Percentiles rank a stretch among this genome's conserved stretches.
These are phyloP conservation scores for Bacterosira constricta DNA, from an alignment of 108 stramenopile species.

Conservation along the genomic window DNA sequence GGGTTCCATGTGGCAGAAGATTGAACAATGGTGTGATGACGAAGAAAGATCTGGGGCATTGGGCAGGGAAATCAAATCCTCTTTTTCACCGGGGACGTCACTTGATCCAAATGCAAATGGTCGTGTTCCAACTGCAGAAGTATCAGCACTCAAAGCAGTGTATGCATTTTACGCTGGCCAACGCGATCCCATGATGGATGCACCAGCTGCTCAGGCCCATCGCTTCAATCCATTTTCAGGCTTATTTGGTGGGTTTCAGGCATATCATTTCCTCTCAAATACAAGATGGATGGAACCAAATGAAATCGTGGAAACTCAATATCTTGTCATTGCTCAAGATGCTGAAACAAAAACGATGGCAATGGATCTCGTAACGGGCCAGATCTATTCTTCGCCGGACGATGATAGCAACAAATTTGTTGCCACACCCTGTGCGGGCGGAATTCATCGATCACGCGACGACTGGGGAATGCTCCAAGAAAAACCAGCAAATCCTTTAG, in stretches of 20 bases:
- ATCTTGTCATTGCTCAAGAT: slow-evolving; percentile 3
- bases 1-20: background rate
- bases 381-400: slow-evolving; percentile 3
- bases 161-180: slow-evolving; percentile 42
- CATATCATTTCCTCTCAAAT: slow-evolving; percentile 32
- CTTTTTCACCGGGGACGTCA: slow-evolving; percentile 12
- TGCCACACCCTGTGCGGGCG: background rate
- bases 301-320: background rate
- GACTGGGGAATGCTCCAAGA: background rate
- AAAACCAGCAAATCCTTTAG: background rate
- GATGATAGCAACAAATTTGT: background rate
- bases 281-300: slow-evolving; percentile 8
- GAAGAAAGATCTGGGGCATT: background rate
- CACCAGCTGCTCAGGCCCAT: background rate
- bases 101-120: background rate
- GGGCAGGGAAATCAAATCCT: background rate
- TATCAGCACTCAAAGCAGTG: slow-evolving; percentile 31
- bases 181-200: background rate
- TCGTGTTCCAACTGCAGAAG: background rate
- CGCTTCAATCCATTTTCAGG: slow-evolving; percentile 10
- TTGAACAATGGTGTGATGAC: slow-evolving; percentile 3
- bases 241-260: slow-evolving; percentile 59
- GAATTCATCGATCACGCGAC: background rate
- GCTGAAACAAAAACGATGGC: background rate
- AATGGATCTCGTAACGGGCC: background rate